A percentile compares a stretch with the other conserved stretches of the same genome.
Conservation (phyloP, 2,329 filamentous ascomycete genomes). For the Phyllosticta citrichinensis region DNA sequence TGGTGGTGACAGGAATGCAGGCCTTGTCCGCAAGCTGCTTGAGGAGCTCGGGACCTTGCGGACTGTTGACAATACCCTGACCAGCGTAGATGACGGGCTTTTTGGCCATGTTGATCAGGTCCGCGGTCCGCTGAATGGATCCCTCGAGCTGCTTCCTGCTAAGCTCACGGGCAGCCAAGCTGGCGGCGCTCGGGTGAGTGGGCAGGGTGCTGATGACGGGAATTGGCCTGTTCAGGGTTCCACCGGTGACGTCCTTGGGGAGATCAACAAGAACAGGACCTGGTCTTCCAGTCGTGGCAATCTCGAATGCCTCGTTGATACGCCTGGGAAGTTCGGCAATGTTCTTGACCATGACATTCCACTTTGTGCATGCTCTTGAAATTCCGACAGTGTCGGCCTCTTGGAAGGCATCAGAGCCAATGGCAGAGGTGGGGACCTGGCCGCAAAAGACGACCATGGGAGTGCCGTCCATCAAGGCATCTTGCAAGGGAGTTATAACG, state of each 20-base stretch:
- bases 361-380: slow-evolving; percentile 91
- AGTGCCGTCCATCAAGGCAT: slow-evolving; percentile 89
- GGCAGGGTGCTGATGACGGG: slow-evolving; percentile 66
- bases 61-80: slow-evolving; percentile 72
- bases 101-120: slow-evolving; percentile 79
- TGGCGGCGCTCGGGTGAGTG: slow-evolving; percentile 74
- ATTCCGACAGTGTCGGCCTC: slow-evolving; percentile 93
- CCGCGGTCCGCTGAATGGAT: slow-evolving; percentile 67
- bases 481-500: slow-evolving; percentile 91
- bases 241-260: slow-evolving; percentile 91
- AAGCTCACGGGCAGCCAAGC: slow-evolving; percentile 65
- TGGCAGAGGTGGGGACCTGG: slow-evolving; percentile 81
- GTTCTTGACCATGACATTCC: slow-evolving; percentile 98
- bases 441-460: slow-evolving; percentile 94
- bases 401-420: slow-evolving; percentile 94
- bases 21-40: slow-evolving; percentile 84
- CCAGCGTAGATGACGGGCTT: slow-evolving; percentile 94
- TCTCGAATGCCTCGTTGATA: slow-evolving; percentile 97
- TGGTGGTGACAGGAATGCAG: slow-evolving; percentile 89
- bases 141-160: slow-evolving; percentile 61
- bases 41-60: slow-evolving; percentile 69
- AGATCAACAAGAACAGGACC: slow-evolving; percentile 93
- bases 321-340: slow-evolving; percentile 84
- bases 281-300: slow-evolving; percentile 85
- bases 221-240: slow-evolving; percentile 72